phyloP scores from a whole-genome alignment of 1,284 basidiomycete genomes.

The Inonotus hispidus region DNA sequence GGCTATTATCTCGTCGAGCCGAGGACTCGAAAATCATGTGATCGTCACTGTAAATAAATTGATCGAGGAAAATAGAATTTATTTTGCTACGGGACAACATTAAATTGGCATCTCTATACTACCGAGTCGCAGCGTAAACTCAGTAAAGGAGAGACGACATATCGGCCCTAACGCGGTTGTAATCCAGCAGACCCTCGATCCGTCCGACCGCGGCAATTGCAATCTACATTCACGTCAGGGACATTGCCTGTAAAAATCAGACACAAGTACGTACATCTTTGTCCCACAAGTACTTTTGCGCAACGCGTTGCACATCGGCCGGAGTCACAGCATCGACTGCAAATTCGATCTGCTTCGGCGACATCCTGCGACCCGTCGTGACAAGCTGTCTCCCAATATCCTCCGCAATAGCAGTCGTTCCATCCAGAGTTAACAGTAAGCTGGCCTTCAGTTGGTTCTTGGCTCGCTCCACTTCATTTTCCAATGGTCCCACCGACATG shows the following conservation, averaged over 20 bases:
- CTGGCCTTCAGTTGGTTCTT: conserved; percentile 98
- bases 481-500: conserved; percentile 85
- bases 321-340: conserved; percentile 86
- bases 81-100: not conserved
- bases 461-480: conserved; percentile 90
- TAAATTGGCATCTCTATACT: not conserved
- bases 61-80: not conserved
- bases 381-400: conserved; percentile 98
- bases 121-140: conserved; percentile 18
- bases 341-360: conserved; percentile 91
- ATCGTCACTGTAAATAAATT: not conserved
- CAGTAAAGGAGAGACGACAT: conserved; percentile 78
- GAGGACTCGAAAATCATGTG: not conserved
- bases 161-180: conserved; percentile 75
- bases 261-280: conserved; percentile 63
- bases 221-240: conserved; percentile 42
- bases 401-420: conserved; percentile 94
- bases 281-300: conserved; percentile 97
- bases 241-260: conserved; percentile 18
- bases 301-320: conserved; percentile 92
- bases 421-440: conserved; percentile 87
- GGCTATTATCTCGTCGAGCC: too few relatives aligned
- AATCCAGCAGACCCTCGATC: conserved; percentile 84
- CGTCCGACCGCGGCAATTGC: conserved; percentile 80
- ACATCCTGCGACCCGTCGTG: conserved; percentile 85